Evolutionary conservation across 176 grass and related monocot genomes (phyloP).

Genomic region (Aechmea fasciata): DNA sequence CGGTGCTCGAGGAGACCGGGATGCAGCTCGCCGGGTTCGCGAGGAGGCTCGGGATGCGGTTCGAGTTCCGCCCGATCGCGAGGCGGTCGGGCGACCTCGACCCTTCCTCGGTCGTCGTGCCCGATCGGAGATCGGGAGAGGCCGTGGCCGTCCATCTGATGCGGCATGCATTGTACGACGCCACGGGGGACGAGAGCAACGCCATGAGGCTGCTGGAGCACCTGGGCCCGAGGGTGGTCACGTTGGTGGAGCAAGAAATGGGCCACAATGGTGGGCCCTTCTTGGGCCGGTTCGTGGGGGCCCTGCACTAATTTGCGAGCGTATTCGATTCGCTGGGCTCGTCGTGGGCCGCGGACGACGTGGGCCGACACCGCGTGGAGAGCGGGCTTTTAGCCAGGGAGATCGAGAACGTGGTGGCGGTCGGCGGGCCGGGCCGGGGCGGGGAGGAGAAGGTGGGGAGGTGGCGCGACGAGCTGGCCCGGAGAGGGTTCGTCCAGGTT

Average conservation of each 20-base stretch:
- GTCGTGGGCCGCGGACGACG: conserved; percentile 23
- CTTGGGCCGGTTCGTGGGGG: conserved; percentile 44
- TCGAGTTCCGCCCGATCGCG: conserved; percentile 45
- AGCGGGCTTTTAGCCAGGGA: conserved; percentile 32
- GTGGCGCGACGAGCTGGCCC: conserved; percentile 32
- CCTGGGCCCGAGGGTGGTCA: conserved; percentile 35
- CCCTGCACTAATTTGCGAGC: conserved; percentile 47
- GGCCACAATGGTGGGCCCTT: conserved; percentile 24
- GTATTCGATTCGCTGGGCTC: conserved; percentile 45
- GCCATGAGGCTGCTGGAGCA: conserved; percentile 33
- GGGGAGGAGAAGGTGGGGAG: conserved; percentile 28
- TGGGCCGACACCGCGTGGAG: conserved; percentile 51
- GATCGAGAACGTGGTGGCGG: conserved; percentile 39
- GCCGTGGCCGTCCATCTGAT: conserved; percentile 49
- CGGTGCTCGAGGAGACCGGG: conserved; percentile 32
- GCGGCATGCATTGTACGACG: conserved; percentile 47
- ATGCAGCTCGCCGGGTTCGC: conserved; percentile 42
- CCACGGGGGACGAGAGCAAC: conserved; percentile 27
- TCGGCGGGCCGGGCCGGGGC: conserved; percentile 39
- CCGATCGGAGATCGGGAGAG: conserved; percentile 23
- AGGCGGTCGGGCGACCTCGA: conserved; percentile 29
- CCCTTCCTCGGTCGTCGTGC: conserved; percentile 6
- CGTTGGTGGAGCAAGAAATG: conserved; percentile 51
- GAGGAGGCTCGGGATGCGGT: conserved; percentile 34
- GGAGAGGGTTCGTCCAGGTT: conserved; percentile 34